Evolutionary conservation across 371 early-diverging fungal genomes (phyloP), one percentile per base, ranked within the genome.

Genomic region (Rhizopus delemar): DNA sequence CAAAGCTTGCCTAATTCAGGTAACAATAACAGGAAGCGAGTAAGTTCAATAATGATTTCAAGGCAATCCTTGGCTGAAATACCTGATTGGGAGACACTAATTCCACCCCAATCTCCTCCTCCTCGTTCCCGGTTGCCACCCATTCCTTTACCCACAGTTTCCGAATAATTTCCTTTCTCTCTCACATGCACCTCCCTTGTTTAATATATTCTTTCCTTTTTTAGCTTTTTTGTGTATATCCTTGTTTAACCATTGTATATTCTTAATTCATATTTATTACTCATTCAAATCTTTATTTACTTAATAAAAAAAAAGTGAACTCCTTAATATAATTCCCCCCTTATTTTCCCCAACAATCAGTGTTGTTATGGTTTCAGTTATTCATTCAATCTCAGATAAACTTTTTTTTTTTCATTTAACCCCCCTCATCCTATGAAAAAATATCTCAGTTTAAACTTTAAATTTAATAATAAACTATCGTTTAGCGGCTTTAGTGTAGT

Each of bases 81-180:
- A 53, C 77, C 77, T 28, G 64, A 71, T 43, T 77, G 77, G 77
- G 73, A 71, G 52, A 56, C 57, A 11, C 16, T 48, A 1, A 43
- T 43, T 11, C 77, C 77, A 28, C 74, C 77, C 29, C 77, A 71
- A 54, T 51, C 66, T 51, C 77, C 77, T n/a, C 73, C 73, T 8
- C 77, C 77, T 5, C 60, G 46, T 36, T 62, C 70, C 1, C 61
- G 52, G 29, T 69, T 66, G n/a, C 76, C 76, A 32, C 70, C 76
- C 51, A 50, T 67, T 41, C 69, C 62, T 39, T 57, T 60, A 34
- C 60, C 61, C 29, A 41, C 67, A 53, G 63, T 67, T 41, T 62
- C 67, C 41, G 68, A 68, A 53, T 57, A 45, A 59, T 35, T 51
- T 34, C 8, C n/a, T 15, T 6, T 15, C 13, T 43, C 13, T 22